Conservation (phyloP, 2,329 filamentous ascomycete species). For the Trichoderma aggressivum region DNA sequence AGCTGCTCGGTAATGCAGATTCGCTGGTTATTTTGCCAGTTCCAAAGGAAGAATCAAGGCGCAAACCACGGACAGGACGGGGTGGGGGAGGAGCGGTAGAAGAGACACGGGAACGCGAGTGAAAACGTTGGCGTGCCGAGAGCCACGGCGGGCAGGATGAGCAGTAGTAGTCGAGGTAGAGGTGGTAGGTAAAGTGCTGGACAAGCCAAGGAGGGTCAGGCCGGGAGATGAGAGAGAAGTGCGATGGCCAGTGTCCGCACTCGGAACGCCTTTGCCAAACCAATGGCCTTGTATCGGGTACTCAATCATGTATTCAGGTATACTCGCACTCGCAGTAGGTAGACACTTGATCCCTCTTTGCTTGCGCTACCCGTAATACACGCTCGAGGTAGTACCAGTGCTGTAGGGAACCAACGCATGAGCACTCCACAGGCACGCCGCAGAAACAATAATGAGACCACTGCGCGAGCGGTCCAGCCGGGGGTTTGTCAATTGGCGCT, state of each 20-base stretch:
- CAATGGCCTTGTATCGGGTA: background rate
- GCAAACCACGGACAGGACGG: background rate
- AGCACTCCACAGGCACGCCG: constrained; percentile 9
- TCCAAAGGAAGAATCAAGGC: background rate
- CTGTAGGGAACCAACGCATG: background rate
- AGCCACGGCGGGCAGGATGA: background rate
- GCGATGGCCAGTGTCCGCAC: background rate
- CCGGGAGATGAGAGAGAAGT: background rate
- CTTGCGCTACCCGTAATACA: background rate
- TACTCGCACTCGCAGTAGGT: background rate
- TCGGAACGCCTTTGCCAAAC: background rate
- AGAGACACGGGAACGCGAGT: background rate
- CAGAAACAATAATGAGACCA: constrained; percentile 18
- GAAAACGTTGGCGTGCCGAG: background rate
- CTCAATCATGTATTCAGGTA: background rate
- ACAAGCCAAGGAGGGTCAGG: background rate
- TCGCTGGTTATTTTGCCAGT: background rate
- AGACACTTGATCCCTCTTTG: background rate
- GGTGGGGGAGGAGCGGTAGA: background rate
- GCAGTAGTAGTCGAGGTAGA: background rate
- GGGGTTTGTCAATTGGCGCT: constrained; percentile 14
- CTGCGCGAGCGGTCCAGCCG: constrained; percentile 17
- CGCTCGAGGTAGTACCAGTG: background rate
- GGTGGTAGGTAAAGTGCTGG: background rate
- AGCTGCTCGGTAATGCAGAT: background rate